Conservation (phyloP, 768 basidiomycete species). For the Gloeopeniophorella convolvens region DNA sequence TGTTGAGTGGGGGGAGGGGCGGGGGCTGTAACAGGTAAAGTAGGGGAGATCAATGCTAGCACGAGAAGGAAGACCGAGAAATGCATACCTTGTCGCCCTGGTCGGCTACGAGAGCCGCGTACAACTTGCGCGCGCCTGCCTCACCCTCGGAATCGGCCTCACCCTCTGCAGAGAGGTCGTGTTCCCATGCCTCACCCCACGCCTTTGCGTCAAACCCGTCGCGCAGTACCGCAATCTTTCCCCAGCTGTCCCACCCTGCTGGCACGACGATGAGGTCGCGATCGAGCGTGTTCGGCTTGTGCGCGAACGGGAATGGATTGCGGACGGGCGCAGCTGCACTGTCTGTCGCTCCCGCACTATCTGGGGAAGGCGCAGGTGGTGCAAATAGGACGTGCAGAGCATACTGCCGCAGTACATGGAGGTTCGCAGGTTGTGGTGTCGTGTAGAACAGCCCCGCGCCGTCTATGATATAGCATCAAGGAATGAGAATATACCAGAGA, state of each 20-base stretch:
- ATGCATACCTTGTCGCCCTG: constrained; percentile 60
- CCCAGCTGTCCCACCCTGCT: constrained; percentile 97
- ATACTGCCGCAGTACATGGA: constrained; percentile 75
- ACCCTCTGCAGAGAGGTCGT: constrained; percentile 41
- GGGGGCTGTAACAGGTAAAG: too few species aligned
- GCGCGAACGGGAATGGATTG: constrained; percentile 80
- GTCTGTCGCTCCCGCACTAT: constrained; percentile 27
- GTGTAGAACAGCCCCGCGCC: constrained; percentile 92
- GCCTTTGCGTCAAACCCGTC: constrained; percentile 85
- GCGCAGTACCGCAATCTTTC: constrained; percentile 83
- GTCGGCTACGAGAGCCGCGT: constrained; percentile 66
- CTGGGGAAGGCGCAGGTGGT: constrained; percentile 53
- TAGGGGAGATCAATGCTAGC: too few species aligned
- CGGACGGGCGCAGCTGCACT: constrained; percentile 44
- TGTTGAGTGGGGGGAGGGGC: constrained; percentile 69
- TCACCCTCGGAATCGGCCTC: constrained; percentile 38
- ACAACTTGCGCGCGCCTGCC: constrained; percentile 58
- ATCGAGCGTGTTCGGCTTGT: constrained; percentile 88
- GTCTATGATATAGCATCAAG: constrained; percentile 41
- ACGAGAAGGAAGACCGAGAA: neutral
- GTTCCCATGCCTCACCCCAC: constrained; percentile 78
- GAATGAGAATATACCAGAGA: neutral
- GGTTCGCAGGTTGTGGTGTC: constrained; percentile 69
- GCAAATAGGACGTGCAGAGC: constrained; percentile 75
- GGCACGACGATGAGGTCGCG: constrained; percentile 90